Base-by-base conservation (phyloP, 495 filamentous ascomycete genomes). In the Trichodelitschia bisporula region DNA sequence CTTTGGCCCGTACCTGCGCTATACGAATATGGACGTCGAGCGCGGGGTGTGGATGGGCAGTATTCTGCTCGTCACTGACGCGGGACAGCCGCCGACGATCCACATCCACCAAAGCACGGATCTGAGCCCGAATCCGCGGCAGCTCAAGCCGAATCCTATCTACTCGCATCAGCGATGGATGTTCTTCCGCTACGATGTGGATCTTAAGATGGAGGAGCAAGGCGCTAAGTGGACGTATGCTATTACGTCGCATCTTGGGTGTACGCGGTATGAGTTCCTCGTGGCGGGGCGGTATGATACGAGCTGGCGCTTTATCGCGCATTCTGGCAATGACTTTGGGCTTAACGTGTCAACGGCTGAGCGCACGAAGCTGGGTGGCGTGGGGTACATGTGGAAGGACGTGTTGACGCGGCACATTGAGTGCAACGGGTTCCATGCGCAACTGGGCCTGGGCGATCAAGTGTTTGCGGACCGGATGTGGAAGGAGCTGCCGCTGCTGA, bases 341-440 rank as follows among this genome's bases (percentile, higher is more conserved):
- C 57, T 90, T 17, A 74, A 70, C 37, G 82, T 90, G 0, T 79
- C 67, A 39, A 67, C 78, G 31, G 77, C 72, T 42, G 86, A 95
- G 45, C 67, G 82, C 12, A 60, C 69, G 31, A 72, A 72, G 28
- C 57, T 93, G 1, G 89, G 89, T 15, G 86, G 86, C 0, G 61
- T 82, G 4, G 77, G 80, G 0, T 80, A 77, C 45, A 90, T 97
- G 86, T 97, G 86, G 86, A 92, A 91, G 40, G 86, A 97, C 43
- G 79, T 97, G 18, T 65, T 97, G 50, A 83, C 91, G 50, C 95
- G 92, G 58, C 89, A 97, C 48, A 66, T 76, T 24, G 86, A 97
- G 40, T 89, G 78, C 42, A 80, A 80, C 31, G 86, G 86, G 6
- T 97, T 97, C 51, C 86, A 97, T 43, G 66, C 72, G 3, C 86